These are phyloP conservation scores for Taiozyma sp. DNA, from an alignment of 1,139 yeast species.

Conservation along the genomic window DNA sequence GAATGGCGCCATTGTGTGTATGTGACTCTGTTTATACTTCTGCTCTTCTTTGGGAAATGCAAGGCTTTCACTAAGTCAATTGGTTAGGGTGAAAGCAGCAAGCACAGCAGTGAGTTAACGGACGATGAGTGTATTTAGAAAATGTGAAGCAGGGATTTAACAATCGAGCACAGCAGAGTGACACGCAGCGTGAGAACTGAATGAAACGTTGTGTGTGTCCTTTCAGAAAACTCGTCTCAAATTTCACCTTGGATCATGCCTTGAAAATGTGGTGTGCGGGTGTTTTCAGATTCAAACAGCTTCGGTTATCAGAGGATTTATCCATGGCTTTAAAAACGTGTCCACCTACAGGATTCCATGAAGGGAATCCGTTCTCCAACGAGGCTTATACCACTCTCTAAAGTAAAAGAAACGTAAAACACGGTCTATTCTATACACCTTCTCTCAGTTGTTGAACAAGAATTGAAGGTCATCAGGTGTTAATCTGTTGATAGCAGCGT, in stretches of 20 bases:
- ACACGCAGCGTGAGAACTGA: not conserved
- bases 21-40: not conserved
- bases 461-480: conserved; percentile 95
- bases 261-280: not conserved
- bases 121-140: not conserved
- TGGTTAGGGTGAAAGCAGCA: not conserved
- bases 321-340: not conserved
- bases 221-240: not conserved
- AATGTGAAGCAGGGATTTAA: not conserved
- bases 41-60: not conserved
- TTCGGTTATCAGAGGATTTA: not conserved
- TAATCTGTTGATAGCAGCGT: conserved; percentile 77
- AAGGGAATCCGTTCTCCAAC: too few relatives aligned
- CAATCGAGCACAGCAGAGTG: not conserved
- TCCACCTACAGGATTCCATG: not conserved
- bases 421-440: not conserved
- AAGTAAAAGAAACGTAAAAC: too few relatives aligned
- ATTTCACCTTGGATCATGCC: not conserved
- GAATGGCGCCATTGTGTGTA: conserved; percentile 20
- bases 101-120: not conserved
- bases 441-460: conserved; percentile 62
- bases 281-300: not conserved
- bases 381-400: too few relatives aligned
- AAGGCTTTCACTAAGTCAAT: not conserved
- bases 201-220: not conserved